A percentile compares a stretch with the other conserved stretches of the same genome.
These are phyloP conservation scores for Carex arenaria DNA, from an alignment of 202 grass and related monocot species.

Conservation along the genomic window DNA sequence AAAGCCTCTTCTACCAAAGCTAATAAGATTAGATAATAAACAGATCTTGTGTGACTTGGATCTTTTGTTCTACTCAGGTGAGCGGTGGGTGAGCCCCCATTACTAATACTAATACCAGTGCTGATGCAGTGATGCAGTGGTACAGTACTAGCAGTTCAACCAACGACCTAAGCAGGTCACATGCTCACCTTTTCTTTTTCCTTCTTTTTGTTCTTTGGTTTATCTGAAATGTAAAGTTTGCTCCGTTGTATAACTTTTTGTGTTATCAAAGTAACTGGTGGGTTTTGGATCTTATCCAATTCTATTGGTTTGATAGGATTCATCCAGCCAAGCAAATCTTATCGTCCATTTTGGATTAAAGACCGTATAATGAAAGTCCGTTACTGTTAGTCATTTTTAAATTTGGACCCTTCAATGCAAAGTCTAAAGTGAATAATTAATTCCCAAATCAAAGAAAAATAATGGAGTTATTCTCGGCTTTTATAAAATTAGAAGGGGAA, in stretches of 20 bases:
- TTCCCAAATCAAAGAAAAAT: background rate
- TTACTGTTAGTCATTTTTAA: background rate
- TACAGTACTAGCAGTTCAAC: background rate
- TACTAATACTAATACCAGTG: background rate
- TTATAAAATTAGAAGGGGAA: too few species aligned
- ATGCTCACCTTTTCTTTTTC: background rate
- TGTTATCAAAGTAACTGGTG: background rate
- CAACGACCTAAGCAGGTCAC: constrained; percentile 17
- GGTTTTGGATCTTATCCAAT: background rate
- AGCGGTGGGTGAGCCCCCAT: constrained; percentile 7
- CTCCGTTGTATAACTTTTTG: background rate
- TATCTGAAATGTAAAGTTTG: constrained; percentile 3
- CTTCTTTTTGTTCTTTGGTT: constrained; percentile 7
- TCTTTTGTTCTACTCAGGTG: background rate
- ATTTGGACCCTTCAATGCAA: too few species aligned
- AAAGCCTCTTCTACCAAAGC: constrained; percentile 18
- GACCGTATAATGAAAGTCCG: too few species aligned
- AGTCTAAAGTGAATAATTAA: background rate
- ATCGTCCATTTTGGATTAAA: background rate
- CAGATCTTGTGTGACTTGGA: background rate
- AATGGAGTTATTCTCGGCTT: too few species aligned
- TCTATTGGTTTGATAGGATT: background rate
- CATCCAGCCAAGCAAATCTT: background rate
- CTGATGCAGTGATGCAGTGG: constrained; percentile 5
- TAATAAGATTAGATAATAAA: background rate